phyloP scores from a whole-genome alignment of 2,329 filamentous ascomycete species.

The Didymella lethalis region DNA sequence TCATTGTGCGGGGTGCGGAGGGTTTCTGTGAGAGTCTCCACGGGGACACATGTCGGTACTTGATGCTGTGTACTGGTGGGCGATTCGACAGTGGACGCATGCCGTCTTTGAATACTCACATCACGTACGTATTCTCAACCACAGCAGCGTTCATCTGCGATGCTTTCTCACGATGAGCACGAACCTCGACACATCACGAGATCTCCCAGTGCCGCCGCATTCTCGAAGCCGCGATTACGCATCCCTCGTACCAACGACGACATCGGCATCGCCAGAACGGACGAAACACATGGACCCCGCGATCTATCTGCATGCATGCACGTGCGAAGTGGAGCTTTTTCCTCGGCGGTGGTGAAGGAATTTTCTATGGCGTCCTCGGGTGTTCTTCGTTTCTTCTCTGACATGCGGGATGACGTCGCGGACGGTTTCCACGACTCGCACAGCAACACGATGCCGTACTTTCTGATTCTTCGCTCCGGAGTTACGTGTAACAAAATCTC shows the following conservation, averaged over 20 bases:
- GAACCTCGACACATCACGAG: constrained; percentile 1
- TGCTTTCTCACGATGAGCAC: not conserved
- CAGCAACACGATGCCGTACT: not conserved
- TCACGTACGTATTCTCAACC: too few relatives aligned
- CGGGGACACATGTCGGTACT: not conserved
- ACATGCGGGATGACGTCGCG: constrained; percentile 17
- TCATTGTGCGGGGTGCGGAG: constrained; percentile 7
- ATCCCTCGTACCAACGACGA: constrained; percentile 5
- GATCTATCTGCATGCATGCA: constrained; percentile 4
- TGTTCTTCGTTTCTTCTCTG: constrained; percentile 15
- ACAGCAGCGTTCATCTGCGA: not conserved
- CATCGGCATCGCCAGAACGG: constrained; percentile 1
- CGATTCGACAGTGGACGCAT: not conserved
- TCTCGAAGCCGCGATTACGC: constrained; percentile 1
- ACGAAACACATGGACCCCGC: not conserved
- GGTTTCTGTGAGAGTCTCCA: not conserved
- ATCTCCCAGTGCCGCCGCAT: not conserved
- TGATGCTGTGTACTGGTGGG: not conserved
- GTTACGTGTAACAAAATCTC: not conserved
- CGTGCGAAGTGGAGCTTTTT: constrained; percentile 8
- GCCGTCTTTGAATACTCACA: too few relatives aligned
- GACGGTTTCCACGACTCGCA: not conserved
- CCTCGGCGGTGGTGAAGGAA: not conserved
- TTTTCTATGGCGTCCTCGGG: constrained; percentile 7
- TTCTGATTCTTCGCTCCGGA: not conserved